Percentiles rank a stretch among this genome's conserved stretches.
Conservation (phyloP, 2,329 filamentous ascomycete species). For the Microsporum ferrugineum region DNA sequence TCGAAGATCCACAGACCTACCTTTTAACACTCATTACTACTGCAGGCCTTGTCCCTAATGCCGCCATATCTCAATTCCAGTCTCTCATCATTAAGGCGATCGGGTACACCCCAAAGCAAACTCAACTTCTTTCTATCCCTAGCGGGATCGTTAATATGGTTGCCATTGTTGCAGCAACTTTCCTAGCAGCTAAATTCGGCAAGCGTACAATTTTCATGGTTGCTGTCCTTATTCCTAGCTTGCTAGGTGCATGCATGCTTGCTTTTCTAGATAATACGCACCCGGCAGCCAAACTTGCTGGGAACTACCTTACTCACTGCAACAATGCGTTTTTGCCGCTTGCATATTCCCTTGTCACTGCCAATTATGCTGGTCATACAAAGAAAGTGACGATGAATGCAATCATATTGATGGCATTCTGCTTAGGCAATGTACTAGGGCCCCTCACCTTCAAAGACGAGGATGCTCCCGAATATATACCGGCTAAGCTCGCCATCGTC, state of each 20-base stretch:
- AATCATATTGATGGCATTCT: constrained; percentile 60
- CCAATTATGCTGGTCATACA: constrained; percentile 61
- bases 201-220: constrained; percentile 65
- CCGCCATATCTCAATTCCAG: constrained; percentile 60
- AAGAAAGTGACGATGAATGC: constrained; percentile 60
- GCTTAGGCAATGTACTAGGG: constrained; percentile 55
- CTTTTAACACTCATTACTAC: constrained; percentile 55
- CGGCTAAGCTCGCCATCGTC: constrained; percentile 57
- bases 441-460: constrained; percentile 53
- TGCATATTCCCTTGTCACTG: constrained; percentile 53
- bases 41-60: constrained; percentile 62
- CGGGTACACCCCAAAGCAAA: constrained; percentile 53
- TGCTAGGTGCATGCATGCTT: constrained; percentile 54
- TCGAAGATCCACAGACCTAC: constrained; percentile 56
- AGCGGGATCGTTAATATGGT: background rate
- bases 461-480: constrained; percentile 56
- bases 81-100: constrained; percentile 64
- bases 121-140: constrained; percentile 52
- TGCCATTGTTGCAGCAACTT: background rate
- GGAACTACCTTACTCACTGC: constrained; percentile 64
- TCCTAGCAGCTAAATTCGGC: constrained; percentile 35
- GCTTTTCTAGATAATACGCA: constrained; percentile 52
- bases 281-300: constrained; percentile 51
- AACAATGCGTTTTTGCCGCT: constrained; percentile 67
- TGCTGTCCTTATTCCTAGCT: constrained; percentile 54